Evolutionary conservation across 768 basidiomycete species (phyloP).

Genomic region (Mycena amicta): DNA sequence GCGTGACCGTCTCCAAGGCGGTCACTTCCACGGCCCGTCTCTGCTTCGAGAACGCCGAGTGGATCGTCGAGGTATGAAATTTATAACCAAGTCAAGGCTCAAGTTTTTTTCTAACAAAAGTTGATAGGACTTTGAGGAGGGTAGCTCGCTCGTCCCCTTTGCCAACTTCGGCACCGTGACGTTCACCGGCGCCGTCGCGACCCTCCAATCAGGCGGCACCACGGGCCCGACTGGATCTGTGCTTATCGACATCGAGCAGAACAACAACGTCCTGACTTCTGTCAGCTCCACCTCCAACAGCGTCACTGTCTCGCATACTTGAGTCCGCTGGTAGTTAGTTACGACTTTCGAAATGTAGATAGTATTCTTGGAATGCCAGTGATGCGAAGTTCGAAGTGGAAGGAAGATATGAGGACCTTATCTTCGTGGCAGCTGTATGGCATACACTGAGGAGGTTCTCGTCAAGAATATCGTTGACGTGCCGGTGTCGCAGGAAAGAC

Average conservation of each 20-base stretch:
- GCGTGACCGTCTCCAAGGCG: constrained; percentile 27
- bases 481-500: too few species aligned
- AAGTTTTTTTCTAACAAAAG: too few species aligned
- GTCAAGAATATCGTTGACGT: too few species aligned
- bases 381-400: too few species aligned
- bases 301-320: constrained; percentile 29
- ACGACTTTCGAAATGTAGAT: too few species aligned
- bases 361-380: too few species aligned
- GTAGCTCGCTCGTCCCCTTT: constrained; percentile 34
- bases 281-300: constrained; percentile 24
- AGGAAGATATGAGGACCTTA: too few species aligned
- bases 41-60: constrained; percentile 33
- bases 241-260: constrained; percentile 41
- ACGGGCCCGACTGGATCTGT: constrained; percentile 31
- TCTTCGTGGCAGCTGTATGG: too few species aligned
- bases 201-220: constrained; percentile 25
- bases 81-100: too few species aligned
- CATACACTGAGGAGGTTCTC: too few species aligned
- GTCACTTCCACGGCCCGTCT: constrained; percentile 27
- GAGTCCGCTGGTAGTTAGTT: too few species aligned
- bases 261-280: constrained; percentile 31
- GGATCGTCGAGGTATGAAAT: constrained; percentile 45
- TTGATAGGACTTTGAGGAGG: constrained; percentile 35
- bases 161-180: constrained; percentile 41
- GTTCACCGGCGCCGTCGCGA: constrained; percentile 36